These are phyloP conservation scores for Globisporangium apiculatum DNA, from an alignment of 352 stramenopile species.

Conservation along the genomic window DNA sequence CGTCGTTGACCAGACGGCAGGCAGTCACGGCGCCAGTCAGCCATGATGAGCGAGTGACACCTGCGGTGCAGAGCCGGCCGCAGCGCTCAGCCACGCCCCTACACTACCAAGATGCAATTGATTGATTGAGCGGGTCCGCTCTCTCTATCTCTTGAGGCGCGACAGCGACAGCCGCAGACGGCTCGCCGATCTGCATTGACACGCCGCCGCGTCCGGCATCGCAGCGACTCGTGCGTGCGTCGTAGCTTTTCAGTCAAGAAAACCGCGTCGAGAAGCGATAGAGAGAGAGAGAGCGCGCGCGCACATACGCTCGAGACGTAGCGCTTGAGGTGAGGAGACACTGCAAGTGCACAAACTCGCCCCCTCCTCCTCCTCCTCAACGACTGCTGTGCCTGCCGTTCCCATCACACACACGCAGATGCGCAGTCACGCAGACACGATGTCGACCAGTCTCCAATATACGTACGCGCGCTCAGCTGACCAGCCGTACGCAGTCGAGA, in stretches of 20 bases:
- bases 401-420: background rate
- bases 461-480: constrained; percentile 37
- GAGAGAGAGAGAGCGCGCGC: too few relatives aligned
- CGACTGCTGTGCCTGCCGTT: background rate
- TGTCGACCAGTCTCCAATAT: constrained; percentile 19
- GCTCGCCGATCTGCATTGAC: background rate
- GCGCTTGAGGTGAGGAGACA: background rate
- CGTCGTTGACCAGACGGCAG: background rate
- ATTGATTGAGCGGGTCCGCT: background rate
- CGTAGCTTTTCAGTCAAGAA: background rate
- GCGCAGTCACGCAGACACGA: background rate
- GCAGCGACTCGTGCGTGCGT: too few relatives aligned
- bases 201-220: background rate
- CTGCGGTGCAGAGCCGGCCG: background rate
- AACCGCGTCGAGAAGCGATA: background rate
- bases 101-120: background rate
- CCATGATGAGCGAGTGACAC: background rate
- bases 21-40: background rate
- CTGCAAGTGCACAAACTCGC: background rate
- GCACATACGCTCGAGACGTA: background rate
- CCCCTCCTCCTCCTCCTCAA: background rate
- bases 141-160: background rate
- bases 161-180: background rate
- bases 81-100: background rate
- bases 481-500: constrained; percentile 42